Base-by-base conservation (phyloP, 2,329 filamentous ascomycete genomes). In the Penicillium vulpinum region DNA sequence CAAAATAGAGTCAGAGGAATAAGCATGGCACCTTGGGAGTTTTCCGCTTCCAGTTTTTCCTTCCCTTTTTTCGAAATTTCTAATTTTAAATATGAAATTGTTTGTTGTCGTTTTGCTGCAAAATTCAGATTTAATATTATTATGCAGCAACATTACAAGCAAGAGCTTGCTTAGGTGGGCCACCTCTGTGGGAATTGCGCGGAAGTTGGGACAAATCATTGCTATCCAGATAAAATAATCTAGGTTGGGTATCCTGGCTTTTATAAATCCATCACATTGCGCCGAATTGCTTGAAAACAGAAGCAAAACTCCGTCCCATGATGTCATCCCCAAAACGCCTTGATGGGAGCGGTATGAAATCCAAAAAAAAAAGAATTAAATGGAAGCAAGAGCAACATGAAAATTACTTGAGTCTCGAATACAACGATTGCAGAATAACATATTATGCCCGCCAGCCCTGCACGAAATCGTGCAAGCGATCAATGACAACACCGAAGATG, bases 401-500 rank as follows among this genome's bases (percentile, higher is more conserved):
- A 18, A 8, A n/a, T 33, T 16, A 7, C 15, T 8, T 33, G 1
- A 38, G 1, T 13, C 5, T 28, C 28, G 13, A 29, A 24, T 21
- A 33, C 16, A 13, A n/a, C n/a, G n/a, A n/a, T n/a, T n/a, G n/a
- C n/a, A n/a, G n/a, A n/a, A n/a, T n/a, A n/a, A n/a, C 13, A 31
- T n/a, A 49, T 63, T 51, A 91, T n/a, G 88, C 88, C 73, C 90
- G 85, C 80, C 93, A 93, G 51, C 90, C 89, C 79, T 99, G 94
- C 59, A 96, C 90, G 78, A 96, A 87, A 66, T 93, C 92, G 78
- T 99, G 94, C 65, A 97, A 80, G 67, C 91, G 88, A 78, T 99
- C 94, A 78, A 99, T 97, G 38, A 97, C 89, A 4, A 96, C 91
- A 0, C 92, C 92, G 65, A 95, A 92, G 67, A 95, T 87, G 45